These are phyloP conservation scores for Amyloporia xantha DNA, from an alignment of 768 basidiomycete species.

Conservation along the genomic window DNA sequence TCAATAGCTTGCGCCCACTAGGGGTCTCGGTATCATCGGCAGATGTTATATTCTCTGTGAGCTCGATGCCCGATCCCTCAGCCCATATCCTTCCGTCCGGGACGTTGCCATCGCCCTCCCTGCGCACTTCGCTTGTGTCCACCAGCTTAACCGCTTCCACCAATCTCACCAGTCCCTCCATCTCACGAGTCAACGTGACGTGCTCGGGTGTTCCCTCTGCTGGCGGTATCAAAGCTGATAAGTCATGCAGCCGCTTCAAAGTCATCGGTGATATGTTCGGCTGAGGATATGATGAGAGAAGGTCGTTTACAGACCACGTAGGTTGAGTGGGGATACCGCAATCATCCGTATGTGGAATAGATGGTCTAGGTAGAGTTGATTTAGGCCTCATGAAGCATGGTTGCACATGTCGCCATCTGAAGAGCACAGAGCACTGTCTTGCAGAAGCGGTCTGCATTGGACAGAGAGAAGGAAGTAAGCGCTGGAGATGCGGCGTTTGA, in stretches of 20 bases:
- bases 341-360: conserved; percentile 39
- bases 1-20: conserved; percentile 9
- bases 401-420: too few species aligned
- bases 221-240: conserved; percentile 70
- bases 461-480: too few species aligned
- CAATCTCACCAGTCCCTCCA: conserved; percentile 67
- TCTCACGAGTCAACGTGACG: conserved; percentile 42
- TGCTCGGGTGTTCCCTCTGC: conserved; percentile 49
- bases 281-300: conserved; percentile 71
- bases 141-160: conserved; percentile 79
- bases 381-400: too few species aligned
- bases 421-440: too few species aligned
- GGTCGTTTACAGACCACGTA: conserved; percentile 75
- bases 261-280: conserved; percentile 53
- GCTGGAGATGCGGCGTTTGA: too few species aligned
- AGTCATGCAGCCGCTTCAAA: conserved; percentile 57
- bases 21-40: not conserved
- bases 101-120: conserved; percentile 14
- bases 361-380: too few species aligned
- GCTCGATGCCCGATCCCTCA: conserved; percentile 29
- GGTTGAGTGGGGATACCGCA: conserved; percentile 60
- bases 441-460: too few species aligned
- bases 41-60: conserved; percentile 13
- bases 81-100: conserved; percentile 40
- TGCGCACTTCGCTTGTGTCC: conserved; percentile 15